Percentiles rank a stretch among this genome's conserved stretches.
phyloP scores from a whole-genome alignment of 2,329 filamentous ascomycete species.

The Fusarium floridanum region DNA sequence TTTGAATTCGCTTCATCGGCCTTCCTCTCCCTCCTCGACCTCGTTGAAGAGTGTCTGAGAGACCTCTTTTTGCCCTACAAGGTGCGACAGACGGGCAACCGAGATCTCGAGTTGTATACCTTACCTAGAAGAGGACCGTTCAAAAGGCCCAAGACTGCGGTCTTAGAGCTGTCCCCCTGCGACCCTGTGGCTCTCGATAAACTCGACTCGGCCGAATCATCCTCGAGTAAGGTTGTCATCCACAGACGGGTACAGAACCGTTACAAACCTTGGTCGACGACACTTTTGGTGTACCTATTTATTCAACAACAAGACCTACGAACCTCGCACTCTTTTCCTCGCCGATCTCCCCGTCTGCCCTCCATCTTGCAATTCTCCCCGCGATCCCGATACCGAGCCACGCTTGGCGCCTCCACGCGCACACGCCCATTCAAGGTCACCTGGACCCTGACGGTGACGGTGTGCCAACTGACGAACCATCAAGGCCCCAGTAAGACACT shows the following conservation, averaged over 20 bases:
- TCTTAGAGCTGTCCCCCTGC: not conserved
- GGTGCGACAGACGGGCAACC: not conserved
- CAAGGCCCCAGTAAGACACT: constrained; percentile 26
- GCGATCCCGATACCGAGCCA: constrained; percentile 36
- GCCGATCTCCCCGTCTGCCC: not conserved
- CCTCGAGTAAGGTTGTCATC: constrained; percentile 24
- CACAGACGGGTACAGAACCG: constrained; percentile 3
- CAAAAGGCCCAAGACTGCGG: not conserved
- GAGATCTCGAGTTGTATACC: not conserved
- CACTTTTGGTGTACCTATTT: not conserved
- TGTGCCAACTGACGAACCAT: constrained; percentile 39
- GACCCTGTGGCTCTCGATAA: constrained; percentile 3
- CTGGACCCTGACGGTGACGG: constrained; percentile 42
- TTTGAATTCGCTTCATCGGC: not conserved
- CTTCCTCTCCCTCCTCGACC: not conserved
- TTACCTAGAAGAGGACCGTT: not conserved
- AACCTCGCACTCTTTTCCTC: not conserved
- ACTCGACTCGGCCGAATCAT: constrained; percentile 29
- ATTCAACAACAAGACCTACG: constrained; percentile 1
- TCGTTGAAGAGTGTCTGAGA: not conserved
- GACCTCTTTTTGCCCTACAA: not conserved
- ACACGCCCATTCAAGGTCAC: constrained; percentile 34
- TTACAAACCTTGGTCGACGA: constrained; percentile 2
- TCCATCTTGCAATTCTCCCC: constrained; percentile 24
- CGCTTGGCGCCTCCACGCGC: constrained; percentile 36